These are phyloP conservation scores for Phytophthora chlamydospora DNA, from an alignment of 352 stramenopile genomes.

Conservation along the genomic window DNA sequence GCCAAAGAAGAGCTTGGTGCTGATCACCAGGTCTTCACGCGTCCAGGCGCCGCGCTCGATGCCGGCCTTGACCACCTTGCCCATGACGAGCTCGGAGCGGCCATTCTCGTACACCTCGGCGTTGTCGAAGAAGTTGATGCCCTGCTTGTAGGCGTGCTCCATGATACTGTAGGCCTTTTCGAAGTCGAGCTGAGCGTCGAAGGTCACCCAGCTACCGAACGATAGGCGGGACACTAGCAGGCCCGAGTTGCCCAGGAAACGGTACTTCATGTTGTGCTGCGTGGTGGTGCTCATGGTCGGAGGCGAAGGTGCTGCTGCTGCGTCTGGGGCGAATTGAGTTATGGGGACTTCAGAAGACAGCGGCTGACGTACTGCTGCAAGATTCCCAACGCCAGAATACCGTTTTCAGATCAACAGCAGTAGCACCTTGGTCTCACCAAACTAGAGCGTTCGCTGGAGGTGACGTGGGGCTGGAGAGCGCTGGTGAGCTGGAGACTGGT, in stretches of 20 bases:
- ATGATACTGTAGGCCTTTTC: constrained; percentile 66
- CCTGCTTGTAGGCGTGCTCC: constrained; percentile 64
- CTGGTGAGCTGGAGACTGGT: constrained; percentile 21
- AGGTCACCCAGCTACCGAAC: constrained; percentile 61
- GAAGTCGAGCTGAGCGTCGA: constrained; percentile 54
- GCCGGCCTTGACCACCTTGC: constrained; percentile 58
- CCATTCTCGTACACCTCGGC: constrained; percentile 61
- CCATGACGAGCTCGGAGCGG: constrained; percentile 60
- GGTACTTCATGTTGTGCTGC: constrained; percentile 62
- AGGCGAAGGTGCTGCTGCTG: constrained; percentile 7
- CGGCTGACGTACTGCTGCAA: constrained; percentile 16
- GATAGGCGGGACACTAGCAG: constrained; percentile 56
- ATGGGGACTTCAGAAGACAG: constrained; percentile 2
- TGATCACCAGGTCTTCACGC: constrained; percentile 66
- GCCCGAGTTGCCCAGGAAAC: constrained; percentile 56
- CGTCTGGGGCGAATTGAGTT: constrained; percentile 12
- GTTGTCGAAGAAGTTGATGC: constrained; percentile 77
- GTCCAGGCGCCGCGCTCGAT: constrained; percentile 46
- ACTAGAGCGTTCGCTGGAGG: constrained; percentile 1
- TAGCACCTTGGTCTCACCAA: constrained; percentile 18
- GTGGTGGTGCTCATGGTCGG: constrained; percentile 14
- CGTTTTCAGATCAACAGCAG: background rate
- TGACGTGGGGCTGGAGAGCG: constrained; percentile 19
- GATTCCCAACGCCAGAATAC: constrained; percentile 21
- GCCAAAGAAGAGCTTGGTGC: constrained; percentile 73